These are phyloP conservation scores for Backusella macrospora DNA, from an alignment of 192 early-diverging fungal genomes.

Conservation along the genomic window DNA sequence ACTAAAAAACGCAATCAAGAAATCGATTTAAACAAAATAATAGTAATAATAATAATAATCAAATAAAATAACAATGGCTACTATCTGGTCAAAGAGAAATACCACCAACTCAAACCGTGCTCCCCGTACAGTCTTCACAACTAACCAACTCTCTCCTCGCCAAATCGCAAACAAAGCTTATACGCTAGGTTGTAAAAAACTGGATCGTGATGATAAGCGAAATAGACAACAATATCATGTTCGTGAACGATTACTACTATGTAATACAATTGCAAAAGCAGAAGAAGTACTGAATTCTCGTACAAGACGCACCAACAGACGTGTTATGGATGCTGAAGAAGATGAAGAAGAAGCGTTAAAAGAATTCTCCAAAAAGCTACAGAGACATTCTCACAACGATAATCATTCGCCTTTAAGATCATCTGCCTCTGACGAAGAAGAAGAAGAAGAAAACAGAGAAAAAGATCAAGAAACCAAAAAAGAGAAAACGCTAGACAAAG, in stretches of 20 bases:
- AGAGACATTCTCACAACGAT: not conserved
- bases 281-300: constrained; percentile 30
- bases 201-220: constrained; percentile 34
- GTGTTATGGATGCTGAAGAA: constrained; percentile 37
- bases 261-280: constrained; percentile 27
- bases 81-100: constrained; percentile 22
- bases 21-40: not conserved
- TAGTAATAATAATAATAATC: too few relatives aligned
- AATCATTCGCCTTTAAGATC: constrained; percentile 14
- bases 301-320: constrained; percentile 31
- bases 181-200: constrained; percentile 28
- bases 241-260: constrained; percentile 27
- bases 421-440: constrained; percentile 2
- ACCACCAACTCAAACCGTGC: constrained; percentile 15
- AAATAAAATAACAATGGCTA: constrained; percentile 13
- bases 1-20: constrained; percentile 3
- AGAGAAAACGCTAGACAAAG: not conserved
- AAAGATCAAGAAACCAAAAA: not conserved
- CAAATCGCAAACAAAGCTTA: constrained; percentile 33
- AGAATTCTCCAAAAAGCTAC: not conserved
- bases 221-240: constrained; percentile 24
- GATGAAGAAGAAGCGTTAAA: constrained; percentile 13
- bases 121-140: constrained; percentile 16
- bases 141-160: constrained; percentile 23
- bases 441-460: not conserved